These are phyloP conservation scores for Oropetium thomaeum DNA, from an alignment of 176 grass and related monocot species.

Conservation along the genomic window DNA sequence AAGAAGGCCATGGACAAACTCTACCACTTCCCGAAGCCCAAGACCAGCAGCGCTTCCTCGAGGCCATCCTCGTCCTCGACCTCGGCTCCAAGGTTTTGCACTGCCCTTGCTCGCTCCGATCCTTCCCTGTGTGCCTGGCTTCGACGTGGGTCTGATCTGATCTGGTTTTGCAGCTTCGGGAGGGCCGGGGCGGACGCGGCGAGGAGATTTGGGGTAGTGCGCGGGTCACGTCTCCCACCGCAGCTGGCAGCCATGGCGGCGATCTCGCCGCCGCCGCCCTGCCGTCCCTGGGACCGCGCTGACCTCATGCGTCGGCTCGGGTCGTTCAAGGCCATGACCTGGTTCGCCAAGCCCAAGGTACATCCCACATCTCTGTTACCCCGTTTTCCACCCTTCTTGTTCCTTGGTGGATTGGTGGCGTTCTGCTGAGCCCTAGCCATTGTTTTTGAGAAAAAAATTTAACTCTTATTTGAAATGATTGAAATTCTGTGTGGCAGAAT, in stretches of 20 bases:
- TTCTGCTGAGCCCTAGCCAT: neutral
- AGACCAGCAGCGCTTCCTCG: constrained; percentile 34
- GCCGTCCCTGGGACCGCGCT: constrained; percentile 85
- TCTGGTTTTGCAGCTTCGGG: constrained; percentile 25
- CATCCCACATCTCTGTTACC: neutral
- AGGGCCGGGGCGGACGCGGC: constrained; percentile 26
- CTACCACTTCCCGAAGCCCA: constrained; percentile 77
- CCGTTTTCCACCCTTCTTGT: neutral
- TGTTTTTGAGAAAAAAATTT: constrained; percentile 17
- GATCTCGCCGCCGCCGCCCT: constrained; percentile 50
- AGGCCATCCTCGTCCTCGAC: constrained; percentile 31
- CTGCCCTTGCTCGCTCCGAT: constrained; percentile 18
- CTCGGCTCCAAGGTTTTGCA: constrained; percentile 48
- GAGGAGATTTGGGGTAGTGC: constrained; percentile 52
- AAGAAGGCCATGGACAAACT: constrained; percentile 95
- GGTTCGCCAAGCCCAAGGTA: constrained; percentile 99
- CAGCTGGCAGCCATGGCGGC: constrained; percentile 38
- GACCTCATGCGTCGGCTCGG: constrained; percentile 73
- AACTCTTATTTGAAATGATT: constrained; percentile 4
- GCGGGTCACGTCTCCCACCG: constrained; percentile 49
- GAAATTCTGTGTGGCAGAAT: neutral
- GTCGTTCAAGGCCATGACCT: constrained; percentile 99
- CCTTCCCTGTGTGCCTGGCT: neutral
- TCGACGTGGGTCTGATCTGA: constrained; percentile 29
- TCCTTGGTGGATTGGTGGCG: neutral